A percentile compares a stretch with the other conserved stretches of the same genome.
Conservation (phyloP, 1,284 basidiomycete genomes). For the Tausonia pullulans region DNA sequence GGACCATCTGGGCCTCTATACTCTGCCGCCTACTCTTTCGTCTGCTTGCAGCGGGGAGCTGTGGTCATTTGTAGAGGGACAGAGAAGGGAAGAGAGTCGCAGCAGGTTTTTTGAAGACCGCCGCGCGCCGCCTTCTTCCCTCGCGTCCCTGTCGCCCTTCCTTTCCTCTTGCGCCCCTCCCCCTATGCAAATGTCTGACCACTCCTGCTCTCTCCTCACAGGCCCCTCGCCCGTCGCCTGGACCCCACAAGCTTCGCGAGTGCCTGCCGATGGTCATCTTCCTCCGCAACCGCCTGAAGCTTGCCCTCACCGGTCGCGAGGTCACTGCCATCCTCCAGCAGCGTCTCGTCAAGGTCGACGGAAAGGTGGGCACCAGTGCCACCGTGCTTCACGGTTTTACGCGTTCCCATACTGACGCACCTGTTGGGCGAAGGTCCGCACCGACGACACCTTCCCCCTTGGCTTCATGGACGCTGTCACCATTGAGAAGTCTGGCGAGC, state of each 20-base stretch:
- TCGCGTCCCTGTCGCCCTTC: slow-evolving; percentile 1
- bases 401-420: slow-evolving; percentile 26
- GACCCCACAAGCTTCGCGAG: slow-evolving; percentile 98
- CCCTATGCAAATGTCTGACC: slow-evolving; percentile 1
- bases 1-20: neutral
- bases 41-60: neutral
- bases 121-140: neutral
- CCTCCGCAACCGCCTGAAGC: slow-evolving; percentile 98
- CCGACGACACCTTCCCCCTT: slow-evolving; percentile 91
- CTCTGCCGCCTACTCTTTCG: neutral
- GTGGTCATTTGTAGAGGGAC: neutral
- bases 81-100: neutral
- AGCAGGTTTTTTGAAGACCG: neutral
- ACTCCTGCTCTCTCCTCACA: slow-evolving; percentile 28
- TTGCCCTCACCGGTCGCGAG: slow-evolving; percentile 92
- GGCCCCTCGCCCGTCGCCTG: slow-evolving; percentile 93
- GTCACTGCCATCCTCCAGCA: slow-evolving; percentile 91
- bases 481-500: slow-evolving; percentile 96
- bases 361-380: slow-evolving; percentile 95
- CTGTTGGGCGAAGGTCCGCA: slow-evolving; percentile 52
- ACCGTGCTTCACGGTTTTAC: slow-evolving; percentile 96
- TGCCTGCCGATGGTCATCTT: slow-evolving; percentile 89
- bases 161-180: neutral
- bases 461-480: slow-evolving; percentile 98
- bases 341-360: slow-evolving; percentile 96